phyloP scores from a whole-genome alignment of 768 basidiomycete species.

The Tremella mesenterica region DNA sequence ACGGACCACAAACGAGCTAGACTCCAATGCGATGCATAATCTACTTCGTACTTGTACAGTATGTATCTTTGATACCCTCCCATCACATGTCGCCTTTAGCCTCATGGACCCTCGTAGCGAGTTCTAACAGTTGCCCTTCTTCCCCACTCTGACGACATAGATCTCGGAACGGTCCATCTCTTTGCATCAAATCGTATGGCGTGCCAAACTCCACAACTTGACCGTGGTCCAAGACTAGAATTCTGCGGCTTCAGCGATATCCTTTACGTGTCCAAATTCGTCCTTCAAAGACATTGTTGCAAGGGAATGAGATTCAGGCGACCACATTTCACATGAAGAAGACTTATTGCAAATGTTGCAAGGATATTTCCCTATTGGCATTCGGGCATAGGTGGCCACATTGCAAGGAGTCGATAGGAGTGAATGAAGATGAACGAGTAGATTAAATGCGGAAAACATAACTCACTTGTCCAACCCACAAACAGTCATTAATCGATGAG shows the following conservation, averaged over 20 bases:
- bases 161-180: conserved; percentile 57
- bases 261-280: neutral
- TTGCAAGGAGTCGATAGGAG: neutral
- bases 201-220: conserved; percentile 41
- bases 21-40: no score
- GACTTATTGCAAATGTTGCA: no score
- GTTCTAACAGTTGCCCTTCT: conserved; percentile 34
- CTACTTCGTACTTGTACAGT: no score
- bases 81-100: no score
- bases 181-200: conserved; percentile 43
- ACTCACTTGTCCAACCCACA: conserved; percentile 54
- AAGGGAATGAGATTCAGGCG: no score
- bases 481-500: conserved; percentile 52
- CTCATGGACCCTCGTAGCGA: no score
- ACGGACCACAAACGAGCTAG: no score
- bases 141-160: conserved; percentile 47
- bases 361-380: no score
- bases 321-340: no score
- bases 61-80: no score
- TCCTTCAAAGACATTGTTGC: neutral
- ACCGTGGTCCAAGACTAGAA: conserved; percentile 52
- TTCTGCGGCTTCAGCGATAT: conserved; percentile 23
- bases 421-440: neutral
- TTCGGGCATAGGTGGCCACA: no score
- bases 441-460: neutral